Base-by-base conservation (phyloP, 768 basidiomycete genomes). In the Chalciporus piperatus region DNA sequence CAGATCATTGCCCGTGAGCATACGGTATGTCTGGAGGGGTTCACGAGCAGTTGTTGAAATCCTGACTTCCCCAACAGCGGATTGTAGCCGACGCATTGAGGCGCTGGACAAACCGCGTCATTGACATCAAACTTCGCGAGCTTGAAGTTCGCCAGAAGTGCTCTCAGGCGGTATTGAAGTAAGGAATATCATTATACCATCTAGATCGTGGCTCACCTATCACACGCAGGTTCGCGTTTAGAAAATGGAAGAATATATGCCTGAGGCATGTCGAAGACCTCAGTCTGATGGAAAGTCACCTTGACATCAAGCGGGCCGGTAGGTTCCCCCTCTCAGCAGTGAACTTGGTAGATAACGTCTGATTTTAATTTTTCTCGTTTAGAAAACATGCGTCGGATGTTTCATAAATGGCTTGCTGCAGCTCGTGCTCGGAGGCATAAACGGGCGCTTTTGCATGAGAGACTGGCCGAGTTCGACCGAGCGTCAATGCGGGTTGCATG, bases 211-310 rank as follows among this genome's bases (percentile, higher is more conserved):
- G 41, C 45, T 52, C 44, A 64, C 43, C 8, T n/a, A 48, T 44
- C 35, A 38, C 22, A 41, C 50, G 27, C 55, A 91, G 86, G 33
- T 60, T 64, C 47, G 77, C 79, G 6, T 87, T 88, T 58, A 73
- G 67, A 42, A 87, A 84, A 69, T 93, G 91, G 90, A 84, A 81
- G 61, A 69, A 65, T 6, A 71, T 78, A 33, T 81, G 77, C 59
- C 69, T 74, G 33, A 81, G 83, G 22, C 88, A 89, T 62, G 76
- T 77, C 2, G 87, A 91, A 63, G 82, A 85, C 56, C 68, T 85
- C 3, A 85, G 82, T 58, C 77, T 94, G n/a, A 82, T 93, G 79
- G 85, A 90, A 62, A 92, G 88, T 62, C 89, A 90, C 66, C 79
- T 84, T 50, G 78, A 87, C 54, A 83, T 93, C 41, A 90, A 89